phyloP scores from a whole-genome alignment of 1,139 yeast species.

The Saccharomycopsis crataegensis region DNA sequence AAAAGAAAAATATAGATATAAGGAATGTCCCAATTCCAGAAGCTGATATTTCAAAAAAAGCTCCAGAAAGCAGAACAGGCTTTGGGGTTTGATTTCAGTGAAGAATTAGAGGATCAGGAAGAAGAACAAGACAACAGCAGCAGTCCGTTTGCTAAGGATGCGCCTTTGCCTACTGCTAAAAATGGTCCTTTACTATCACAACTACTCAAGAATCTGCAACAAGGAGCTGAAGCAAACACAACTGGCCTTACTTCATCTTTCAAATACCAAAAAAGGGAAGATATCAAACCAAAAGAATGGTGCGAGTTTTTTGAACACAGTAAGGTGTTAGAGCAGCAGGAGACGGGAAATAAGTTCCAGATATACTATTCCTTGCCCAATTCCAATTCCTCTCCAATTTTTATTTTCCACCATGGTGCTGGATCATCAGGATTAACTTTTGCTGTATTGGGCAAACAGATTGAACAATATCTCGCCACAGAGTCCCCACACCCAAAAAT shows the following conservation, averaged over 20 bases:
- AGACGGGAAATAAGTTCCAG: constrained; percentile 36
- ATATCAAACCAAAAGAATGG: constrained; percentile 28
- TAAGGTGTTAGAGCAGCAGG: constrained; percentile 24
- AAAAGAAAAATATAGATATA: not conserved
- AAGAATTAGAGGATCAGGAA: constrained; percentile 25
- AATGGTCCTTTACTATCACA: not conserved
- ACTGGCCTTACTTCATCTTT: not conserved
- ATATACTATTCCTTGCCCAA: constrained; percentile 56
- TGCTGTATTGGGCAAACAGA: constrained; percentile 41
- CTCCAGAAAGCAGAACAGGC: constrained; percentile 34
- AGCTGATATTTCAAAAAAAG: constrained; percentile 33
- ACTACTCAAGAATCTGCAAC: not conserved
- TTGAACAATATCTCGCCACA: constrained; percentile 26
- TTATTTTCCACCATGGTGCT: constrained; percentile 88
- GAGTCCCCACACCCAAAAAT: constrained; percentile 24
- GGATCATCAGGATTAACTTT: constrained; percentile 84
- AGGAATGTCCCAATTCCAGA: constrained; percentile 41
- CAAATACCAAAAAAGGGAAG: not conserved
- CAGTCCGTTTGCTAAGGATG: not conserved
- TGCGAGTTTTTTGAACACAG: constrained; percentile 33
- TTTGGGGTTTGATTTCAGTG: constrained; percentile 33
- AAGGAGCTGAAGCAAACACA: not conserved
- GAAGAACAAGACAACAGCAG: constrained; percentile 12
- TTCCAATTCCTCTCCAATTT: constrained; percentile 40
- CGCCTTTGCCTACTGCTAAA: not conserved